phyloP scores from a whole-genome alignment of 768 basidiomycete species.

The Phanerochaete carnosa region DNA sequence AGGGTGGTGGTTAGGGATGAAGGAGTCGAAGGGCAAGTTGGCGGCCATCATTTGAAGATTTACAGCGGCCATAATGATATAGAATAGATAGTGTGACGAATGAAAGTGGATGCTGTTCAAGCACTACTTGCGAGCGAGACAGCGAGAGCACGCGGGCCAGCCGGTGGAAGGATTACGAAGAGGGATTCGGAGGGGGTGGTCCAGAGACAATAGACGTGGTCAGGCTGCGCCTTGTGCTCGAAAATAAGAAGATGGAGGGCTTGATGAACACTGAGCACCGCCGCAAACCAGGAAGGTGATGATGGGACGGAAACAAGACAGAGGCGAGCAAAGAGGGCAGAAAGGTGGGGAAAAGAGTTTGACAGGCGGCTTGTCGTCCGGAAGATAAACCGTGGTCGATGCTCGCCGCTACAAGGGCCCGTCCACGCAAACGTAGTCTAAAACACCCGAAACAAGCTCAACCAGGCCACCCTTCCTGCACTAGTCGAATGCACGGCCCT shows the following conservation, averaged over 20 bases:
- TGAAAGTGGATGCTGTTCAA: constrained; percentile 15
- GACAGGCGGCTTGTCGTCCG: constrained; percentile 7
- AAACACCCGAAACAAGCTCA: neutral
- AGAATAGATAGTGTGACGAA: constrained; percentile 19
- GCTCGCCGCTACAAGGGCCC: constrained; percentile 2
- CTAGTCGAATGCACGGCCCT: constrained; percentile 1
- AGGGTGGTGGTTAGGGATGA: constrained; percentile 52
- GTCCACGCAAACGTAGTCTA: neutral
- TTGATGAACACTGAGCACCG: constrained; percentile 13
- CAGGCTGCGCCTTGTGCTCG: constrained; percentile 6
- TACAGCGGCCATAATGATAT: constrained; percentile 60
- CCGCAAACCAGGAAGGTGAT: constrained; percentile 11
- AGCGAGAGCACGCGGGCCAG: constrained; percentile 19
- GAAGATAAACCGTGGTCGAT: constrained; percentile 19
- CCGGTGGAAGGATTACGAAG: constrained; percentile 20
- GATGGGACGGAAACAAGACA: constrained; percentile 16
- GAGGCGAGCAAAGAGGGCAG: constrained; percentile 5
- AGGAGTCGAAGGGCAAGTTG: constrained; percentile 62
- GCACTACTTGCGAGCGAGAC: constrained; percentile 12
- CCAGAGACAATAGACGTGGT: constrained; percentile 9
- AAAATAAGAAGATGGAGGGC: constrained; percentile 12
- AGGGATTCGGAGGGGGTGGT: constrained; percentile 8
- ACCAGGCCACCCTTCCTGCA: neutral
- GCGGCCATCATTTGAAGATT: constrained; percentile 72
- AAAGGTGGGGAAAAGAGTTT: constrained; percentile 8